Base-by-base conservation (phyloP, 2,329 filamentous ascomycete species). In the Periglandula ipomoeae region DNA sequence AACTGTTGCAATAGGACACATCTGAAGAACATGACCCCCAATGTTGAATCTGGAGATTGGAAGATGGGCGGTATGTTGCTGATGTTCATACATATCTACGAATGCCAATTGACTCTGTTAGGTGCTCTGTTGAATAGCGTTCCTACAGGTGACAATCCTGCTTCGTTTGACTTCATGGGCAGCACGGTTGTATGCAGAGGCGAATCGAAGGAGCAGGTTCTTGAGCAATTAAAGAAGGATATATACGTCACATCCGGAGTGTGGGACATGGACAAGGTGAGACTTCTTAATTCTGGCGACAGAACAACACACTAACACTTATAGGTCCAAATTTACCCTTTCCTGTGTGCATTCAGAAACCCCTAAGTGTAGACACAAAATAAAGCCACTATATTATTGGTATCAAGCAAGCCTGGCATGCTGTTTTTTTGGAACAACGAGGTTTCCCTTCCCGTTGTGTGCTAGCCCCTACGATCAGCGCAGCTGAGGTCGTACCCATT, bases 231-330 rank as follows among this genome's bases (percentile, higher is more conserved):
- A 42, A 78, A 77, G 64, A 74, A 78, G 44, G 89, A 95, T 68
- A 70, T 89, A 9, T 95, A 95, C 67, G 72, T 75, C 9, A 74
- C 69, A 52, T 73, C 67, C 39, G 87, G 82, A 0, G 89, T 94
- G 8, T 95, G 89, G 89, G 87, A 95, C 70, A 61, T 85, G 50
- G 77, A 82, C 32, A 85, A 85, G 58, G 79, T 79, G 53, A 59
- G 63, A 11, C 3, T 20, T 8, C 22, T 10, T 24, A 5, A 6
- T 17, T 32, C 13, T 13, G 27, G 27, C 3, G 22, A 5, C 7
- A 30, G 10, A n/a, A 30, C 20, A 5, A 19, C 13, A 32, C 8
- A 24, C 40, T 23, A 9, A 23, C 23, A 2, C 13, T 9, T n/a
- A 11, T 48, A 74, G 72, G 65, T 67, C 47, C 70, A 76, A 57